Percentiles rank a stretch among this genome's conserved stretches.
These are phyloP conservation scores for Cystoderma amianthinum DNA, from an alignment of 768 basidiomycete genomes.

Conservation along the genomic window DNA sequence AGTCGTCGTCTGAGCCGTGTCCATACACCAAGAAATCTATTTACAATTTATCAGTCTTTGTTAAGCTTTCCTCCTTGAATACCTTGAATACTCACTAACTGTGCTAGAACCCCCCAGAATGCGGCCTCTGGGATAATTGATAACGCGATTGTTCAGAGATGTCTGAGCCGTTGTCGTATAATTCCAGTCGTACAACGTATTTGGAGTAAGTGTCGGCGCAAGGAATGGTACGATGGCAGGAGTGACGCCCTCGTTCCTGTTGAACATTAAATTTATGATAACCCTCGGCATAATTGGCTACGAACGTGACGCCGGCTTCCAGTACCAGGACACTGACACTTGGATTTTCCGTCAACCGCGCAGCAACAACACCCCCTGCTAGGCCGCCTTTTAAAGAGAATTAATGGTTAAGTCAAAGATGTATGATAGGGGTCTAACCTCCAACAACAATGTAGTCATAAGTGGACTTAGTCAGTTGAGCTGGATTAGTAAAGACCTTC, in stretches of 20 bases:
- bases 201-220: conserved; percentile 7
- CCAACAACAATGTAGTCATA: conserved; percentile 25
- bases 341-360: conserved; percentile 47
- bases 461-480: conserved; percentile 2
- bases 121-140: conserved; percentile 16
- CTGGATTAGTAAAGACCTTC: not conserved
- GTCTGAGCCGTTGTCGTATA: conserved; percentile 16
- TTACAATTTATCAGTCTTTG: not conserved
- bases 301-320: conserved; percentile 51
- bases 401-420: not conserved
- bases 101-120: conserved; percentile 20
- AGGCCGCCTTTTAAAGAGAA: conserved; percentile 30
- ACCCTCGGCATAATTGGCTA: not conserved
- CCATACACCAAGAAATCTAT: conserved; percentile 21
- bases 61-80: not conserved
- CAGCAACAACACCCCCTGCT: conserved; percentile 51
- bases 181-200: conserved; percentile 19
- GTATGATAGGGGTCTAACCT: conserved; percentile 10
- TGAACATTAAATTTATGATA: not conserved
- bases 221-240: conserved; percentile 7
- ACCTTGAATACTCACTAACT: conserved; percentile 15
- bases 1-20: conserved; percentile 35
- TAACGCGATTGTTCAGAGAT: conserved; percentile 14
- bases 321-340: conserved; percentile 39
- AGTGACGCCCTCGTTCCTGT: conserved; percentile 7